phyloP scores from a whole-genome alignment of 441 rosid genomes.

The Brassica hybrid region DNA sequence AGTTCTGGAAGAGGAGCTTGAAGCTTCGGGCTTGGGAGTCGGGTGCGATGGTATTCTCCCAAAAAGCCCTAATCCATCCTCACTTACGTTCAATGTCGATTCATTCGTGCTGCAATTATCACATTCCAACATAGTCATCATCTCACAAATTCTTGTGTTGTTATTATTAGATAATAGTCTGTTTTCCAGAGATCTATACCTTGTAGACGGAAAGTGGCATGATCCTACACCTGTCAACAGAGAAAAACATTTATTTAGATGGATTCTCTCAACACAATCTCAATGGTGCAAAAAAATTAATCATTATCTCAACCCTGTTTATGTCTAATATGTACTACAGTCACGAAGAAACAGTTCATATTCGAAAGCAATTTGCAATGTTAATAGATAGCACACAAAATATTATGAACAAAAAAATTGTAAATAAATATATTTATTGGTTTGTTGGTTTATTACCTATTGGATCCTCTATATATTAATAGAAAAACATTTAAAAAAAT shows the following conservation, averaged over 20 bases:
- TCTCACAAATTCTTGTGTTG: not conserved
- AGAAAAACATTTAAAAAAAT: too few relatives aligned
- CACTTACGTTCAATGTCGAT: conserved; percentile 76
- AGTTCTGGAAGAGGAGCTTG: conserved; percentile 25
- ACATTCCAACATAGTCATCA: not conserved
- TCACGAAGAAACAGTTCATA: too few relatives aligned
- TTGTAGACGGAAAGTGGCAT: conserved; percentile 80
- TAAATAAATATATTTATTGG: too few relatives aligned
- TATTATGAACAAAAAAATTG: not conserved
- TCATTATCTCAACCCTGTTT: too few relatives aligned
- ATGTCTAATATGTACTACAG: too few relatives aligned
- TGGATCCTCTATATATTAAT: too few relatives aligned
- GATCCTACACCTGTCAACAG: conserved; percentile 68
- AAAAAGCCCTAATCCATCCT: conserved; percentile 74
- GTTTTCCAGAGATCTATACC: conserved; percentile 46
- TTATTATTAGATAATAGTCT: not conserved
- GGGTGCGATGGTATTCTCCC: conserved; percentile 82
- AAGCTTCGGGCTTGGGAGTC: conserved; percentile 52
- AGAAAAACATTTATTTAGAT: not conserved
- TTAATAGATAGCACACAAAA: not conserved
- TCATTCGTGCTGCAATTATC: conserved; percentile 75
- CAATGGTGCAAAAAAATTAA: too few relatives aligned
- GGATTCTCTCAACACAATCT: not conserved
- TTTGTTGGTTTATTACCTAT: too few relatives aligned
- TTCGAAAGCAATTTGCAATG: not conserved